Conservation (phyloP, 805 yeast genomes). For the Pichia deserticola region DNA sequence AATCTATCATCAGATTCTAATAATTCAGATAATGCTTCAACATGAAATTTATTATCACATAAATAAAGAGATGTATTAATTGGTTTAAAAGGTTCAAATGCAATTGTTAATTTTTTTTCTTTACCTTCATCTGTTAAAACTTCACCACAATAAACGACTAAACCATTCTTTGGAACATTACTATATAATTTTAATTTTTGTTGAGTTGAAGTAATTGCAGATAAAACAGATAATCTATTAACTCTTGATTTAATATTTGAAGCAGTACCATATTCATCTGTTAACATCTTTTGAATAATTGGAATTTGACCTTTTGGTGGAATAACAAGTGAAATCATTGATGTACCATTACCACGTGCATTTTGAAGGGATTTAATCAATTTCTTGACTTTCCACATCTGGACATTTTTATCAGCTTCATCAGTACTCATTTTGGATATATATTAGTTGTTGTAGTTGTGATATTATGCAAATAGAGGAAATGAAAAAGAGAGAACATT, state of each 20-base stretch:
- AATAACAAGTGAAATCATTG: constrained; percentile 93
- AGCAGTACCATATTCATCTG: constrained; percentile 98
- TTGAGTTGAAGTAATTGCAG: constrained; percentile 97
- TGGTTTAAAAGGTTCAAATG: constrained; percentile 98
- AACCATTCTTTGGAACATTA: constrained; percentile 88
- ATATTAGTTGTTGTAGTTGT: neutral
- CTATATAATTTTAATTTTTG: constrained; percentile 88
- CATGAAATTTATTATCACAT: constrained; percentile 98
- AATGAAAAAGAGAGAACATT: no score
- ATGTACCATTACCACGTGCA: constrained; percentile 98
- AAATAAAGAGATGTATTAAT: constrained; percentile 93
- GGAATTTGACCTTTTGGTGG: constrained; percentile 96
- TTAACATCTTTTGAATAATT: constrained; percentile 78
- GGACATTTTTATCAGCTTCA: constrained; percentile 94
- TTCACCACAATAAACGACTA: constrained; percentile 97
- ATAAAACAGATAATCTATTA: constrained; percentile 86
- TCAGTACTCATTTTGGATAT: constrained; percentile 42
- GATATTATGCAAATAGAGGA: no score
- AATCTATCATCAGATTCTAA: constrained; percentile 93
- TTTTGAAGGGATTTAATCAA: constrained; percentile 77
- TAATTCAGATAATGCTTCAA: constrained; percentile 91
- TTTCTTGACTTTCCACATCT: constrained; percentile 98
- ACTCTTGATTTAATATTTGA: constrained; percentile 97
- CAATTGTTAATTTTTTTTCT: constrained; percentile 92
- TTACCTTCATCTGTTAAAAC: constrained; percentile 95